These are phyloP conservation scores for Yarrowia alimentaria DNA, from an alignment of 805 yeast genomes.

Conservation along the genomic window DNA sequence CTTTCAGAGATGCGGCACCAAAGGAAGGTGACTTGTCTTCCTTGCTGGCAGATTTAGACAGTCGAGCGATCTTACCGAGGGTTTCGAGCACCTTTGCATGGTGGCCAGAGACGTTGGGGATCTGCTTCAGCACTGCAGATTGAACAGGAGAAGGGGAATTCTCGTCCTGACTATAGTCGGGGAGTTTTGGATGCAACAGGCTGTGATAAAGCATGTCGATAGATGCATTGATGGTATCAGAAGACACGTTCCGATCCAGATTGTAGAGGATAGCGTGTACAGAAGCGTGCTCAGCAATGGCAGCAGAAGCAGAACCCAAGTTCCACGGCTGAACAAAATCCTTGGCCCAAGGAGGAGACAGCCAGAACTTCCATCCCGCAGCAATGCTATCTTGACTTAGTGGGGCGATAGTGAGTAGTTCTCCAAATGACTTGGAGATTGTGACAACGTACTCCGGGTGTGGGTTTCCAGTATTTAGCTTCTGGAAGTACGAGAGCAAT, in stretches of 20 bases:
- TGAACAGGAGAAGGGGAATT: conserved; percentile 10
- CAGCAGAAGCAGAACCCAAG: conserved; percentile 1
- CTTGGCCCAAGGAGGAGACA: conserved; percentile 17
- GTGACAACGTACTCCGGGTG: conserved; percentile 19
- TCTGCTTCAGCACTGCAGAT: conserved; percentile 16
- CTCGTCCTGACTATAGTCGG: conserved; percentile 5
- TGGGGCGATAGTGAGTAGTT: conserved; percentile 6
- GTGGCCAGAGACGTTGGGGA: conserved; percentile 21
- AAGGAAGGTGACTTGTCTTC: conserved; percentile 4
- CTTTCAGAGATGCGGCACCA: conserved; percentile 16
- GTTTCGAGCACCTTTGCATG: conserved; percentile 13
- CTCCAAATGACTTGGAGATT: conserved; percentile 12
- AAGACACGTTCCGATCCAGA: conserved; percentile 8
- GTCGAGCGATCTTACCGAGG: conserved; percentile 16
- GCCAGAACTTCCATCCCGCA: conserved; percentile 22
- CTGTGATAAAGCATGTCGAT: conserved; percentile 17
- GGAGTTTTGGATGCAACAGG: conserved; percentile 19
- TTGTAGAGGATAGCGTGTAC: conserved; percentile 12
- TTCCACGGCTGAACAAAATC: conserved; percentile 9
- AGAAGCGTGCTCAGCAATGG: conserved; percentile 23
- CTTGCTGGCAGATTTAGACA: conserved; percentile 7
- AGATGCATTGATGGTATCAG: conserved; percentile 5
- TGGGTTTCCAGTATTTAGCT: conserved; percentile 4
- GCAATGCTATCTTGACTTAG: conserved; percentile 2
- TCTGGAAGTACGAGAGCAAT: conserved; percentile 12